Evolutionary conservation across 306 rosid species (phyloP).

Genomic region (Crotalaria pallida): DNA sequence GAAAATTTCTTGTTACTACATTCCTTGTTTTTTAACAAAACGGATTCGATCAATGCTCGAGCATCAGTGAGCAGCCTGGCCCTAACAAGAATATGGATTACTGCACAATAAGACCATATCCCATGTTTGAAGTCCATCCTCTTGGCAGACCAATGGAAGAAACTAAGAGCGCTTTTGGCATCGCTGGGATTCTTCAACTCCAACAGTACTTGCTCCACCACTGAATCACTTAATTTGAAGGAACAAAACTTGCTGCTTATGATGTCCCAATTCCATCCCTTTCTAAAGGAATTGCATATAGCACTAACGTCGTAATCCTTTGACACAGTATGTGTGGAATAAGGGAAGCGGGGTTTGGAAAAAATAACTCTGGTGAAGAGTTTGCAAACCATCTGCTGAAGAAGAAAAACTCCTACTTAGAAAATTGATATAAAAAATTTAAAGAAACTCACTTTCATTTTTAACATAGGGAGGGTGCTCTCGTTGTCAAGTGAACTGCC

Average conservation of each 20-base stretch:
- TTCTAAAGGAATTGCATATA: conserved; percentile 45
- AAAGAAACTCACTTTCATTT: no score
- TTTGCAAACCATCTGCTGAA: conserved; percentile 18
- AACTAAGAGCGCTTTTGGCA: conserved; percentile 62
- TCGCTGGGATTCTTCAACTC: conserved; percentile 51
- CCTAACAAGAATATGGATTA: conserved; percentile 48
- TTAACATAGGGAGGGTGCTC: no score
- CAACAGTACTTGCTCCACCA: conserved; percentile 43
- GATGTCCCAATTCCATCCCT: conserved; percentile 51
- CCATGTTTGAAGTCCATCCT: conserved; percentile 43
- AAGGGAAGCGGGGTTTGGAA: not conserved
- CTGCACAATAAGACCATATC: conserved; percentile 41
- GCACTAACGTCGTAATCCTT: conserved; percentile 6
- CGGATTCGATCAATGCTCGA: conserved; percentile 52
- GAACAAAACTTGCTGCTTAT: conserved; percentile 35
- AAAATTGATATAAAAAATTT: not conserved
- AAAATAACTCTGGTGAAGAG: not conserved
- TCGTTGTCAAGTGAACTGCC: no score
- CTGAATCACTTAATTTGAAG: conserved; percentile 26
- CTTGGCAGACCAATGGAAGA: conserved; percentile 73
- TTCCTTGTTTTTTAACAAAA: conserved; percentile 25
- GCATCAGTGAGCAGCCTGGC: conserved; percentile 56
- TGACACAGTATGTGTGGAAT: not conserved
- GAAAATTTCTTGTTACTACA: conserved; percentile 7
- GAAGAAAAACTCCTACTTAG: not conserved